These are phyloP conservation scores for Penicillium sp. DNA, from an alignment of 2,329 filamentous ascomycete species.

Conservation along the genomic window DNA sequence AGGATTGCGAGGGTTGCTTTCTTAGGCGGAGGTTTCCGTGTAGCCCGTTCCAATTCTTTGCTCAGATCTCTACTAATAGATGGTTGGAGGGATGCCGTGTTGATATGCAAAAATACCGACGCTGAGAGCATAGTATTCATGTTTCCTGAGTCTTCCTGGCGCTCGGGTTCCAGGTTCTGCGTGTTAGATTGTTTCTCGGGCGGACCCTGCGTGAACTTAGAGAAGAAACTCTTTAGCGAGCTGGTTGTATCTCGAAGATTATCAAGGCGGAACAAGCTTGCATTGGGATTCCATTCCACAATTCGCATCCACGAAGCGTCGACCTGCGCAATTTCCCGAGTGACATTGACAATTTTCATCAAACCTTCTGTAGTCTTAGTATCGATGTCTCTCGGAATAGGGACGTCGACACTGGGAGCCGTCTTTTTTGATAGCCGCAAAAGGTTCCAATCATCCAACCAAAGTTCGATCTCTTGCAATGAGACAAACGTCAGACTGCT, in stretches of 20 bases:
- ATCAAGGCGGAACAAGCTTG: conserved; percentile 37
- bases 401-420: conserved; percentile 70
- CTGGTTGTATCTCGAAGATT: conserved; percentile 48
- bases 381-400: conserved; percentile 75
- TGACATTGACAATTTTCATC: conserved; percentile 81
- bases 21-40: conserved; percentile 94
- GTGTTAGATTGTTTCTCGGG: conserved; percentile 37
- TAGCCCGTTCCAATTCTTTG: conserved; percentile 86
- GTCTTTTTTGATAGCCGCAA: conserved; percentile 78
- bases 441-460: conserved; percentile 82
- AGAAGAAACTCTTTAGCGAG: conserved; percentile 76
- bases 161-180: conserved; percentile 58
- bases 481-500: conserved; percentile 96
- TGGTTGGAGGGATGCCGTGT: conserved; percentile 77
- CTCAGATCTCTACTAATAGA: conserved; percentile 71
- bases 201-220: conserved; percentile 62
- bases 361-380: conserved; percentile 80
- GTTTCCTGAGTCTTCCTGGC: conserved; percentile 66
- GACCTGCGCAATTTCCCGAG: conserved; percentile 84
- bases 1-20: conserved; percentile 80
- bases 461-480: conserved; percentile 81
- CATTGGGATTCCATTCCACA: conserved; percentile 75
- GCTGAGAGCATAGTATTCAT: conserved; percentile 68
- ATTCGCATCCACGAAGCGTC: conserved; percentile 86
- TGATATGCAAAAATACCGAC: conserved; percentile 84